Base-by-base conservation (phyloP, 371 early-diverging fungal species). In the Zopfochytrium polystomum region DNA sequence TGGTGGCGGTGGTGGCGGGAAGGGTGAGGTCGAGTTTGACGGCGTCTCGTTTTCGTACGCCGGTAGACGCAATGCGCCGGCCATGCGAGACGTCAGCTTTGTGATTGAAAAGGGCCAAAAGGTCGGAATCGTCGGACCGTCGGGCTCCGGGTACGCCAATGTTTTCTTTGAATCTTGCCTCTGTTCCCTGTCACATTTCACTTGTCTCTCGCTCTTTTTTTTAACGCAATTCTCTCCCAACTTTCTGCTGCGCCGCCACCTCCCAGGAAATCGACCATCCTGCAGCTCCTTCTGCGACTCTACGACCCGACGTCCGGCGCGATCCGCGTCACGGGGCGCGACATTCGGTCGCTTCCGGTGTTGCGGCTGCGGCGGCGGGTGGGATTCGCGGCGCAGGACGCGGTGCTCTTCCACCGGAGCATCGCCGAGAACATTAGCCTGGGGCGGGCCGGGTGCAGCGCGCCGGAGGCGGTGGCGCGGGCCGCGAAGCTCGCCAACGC, bases 361-460 rank as follows among this genome's bases (percentile, higher is more conserved):
- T 26, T 46, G 13, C 84, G 82, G 77, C 72, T 92, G 18, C 89
- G 94, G 18, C 74, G 77, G 52, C 85, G 81, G 51, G 86, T 95
- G 55, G 92, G 91, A 50, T 76, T 92, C 44, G 95, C 95, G 23
- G 78, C 86, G 6, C 93, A 93, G 74, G 93, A 94, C 62, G 94
- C 95, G 22, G 82, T 87, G 23, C 73, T 95, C 18, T 93, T 93
- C 76, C 85, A 88, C 50, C 84, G 84, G 42, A 85, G 87, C 27
- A 85, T 95, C 54, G 74, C 76, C 53, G 86, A 91, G 68, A 95
- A 95, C 74, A 80, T 94, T 35, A 58, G 82, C 20, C 76, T 83
- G 66, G 89, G 90, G 2, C 62, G 65, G 1, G 32, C 71, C 49
- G 75, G 80, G 15, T 52, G 70, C 11, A 60, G 71, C 18, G 71